Evolutionary conservation across 768 basidiomycete species (phyloP).

Genomic region (Serendipita indica): DNA sequence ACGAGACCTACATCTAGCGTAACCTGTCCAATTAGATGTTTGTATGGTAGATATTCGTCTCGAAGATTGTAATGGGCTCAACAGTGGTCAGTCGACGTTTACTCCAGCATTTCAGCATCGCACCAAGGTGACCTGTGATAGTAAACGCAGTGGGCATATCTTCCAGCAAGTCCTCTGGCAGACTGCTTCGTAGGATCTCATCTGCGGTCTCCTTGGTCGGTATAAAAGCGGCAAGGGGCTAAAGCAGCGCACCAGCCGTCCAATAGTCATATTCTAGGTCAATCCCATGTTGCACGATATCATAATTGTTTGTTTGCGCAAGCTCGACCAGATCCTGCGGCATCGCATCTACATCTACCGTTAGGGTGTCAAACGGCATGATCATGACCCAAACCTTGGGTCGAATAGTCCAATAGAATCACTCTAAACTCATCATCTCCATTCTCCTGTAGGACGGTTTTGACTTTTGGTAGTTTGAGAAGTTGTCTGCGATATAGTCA

Average conservation of each 20-base stretch:
- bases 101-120: constrained; percentile 16
- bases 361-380: constrained; percentile 17
- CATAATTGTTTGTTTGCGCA: constrained; percentile 39
- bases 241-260: constrained; percentile 46
- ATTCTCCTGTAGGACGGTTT: constrained; percentile 40
- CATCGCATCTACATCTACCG: constrained; percentile 63
- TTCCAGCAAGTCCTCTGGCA: constrained; percentile 64
- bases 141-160: constrained; percentile 81
- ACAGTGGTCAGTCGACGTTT: not conserved
- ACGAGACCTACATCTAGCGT: constrained; percentile 61
- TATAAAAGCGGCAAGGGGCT: not conserved
- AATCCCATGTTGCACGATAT: constrained; percentile 43
- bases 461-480: constrained; percentile 54
- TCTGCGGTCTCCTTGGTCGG: too few species aligned
- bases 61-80: constrained; percentile 85
- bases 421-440: constrained; percentile 38
- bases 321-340: constrained; percentile 38
- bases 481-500: constrained; percentile 30
- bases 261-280: constrained; percentile 75
- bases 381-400: constrained; percentile 34
- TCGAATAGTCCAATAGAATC: constrained; percentile 48
- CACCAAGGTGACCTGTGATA: constrained; percentile 81
- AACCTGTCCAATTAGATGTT: constrained; percentile 79
- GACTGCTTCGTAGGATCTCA: constrained; percentile 65
- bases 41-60: constrained; percentile 83